Base-by-base conservation (phyloP, 306 rosid species). In the Acacia melanoxylon region DNA sequence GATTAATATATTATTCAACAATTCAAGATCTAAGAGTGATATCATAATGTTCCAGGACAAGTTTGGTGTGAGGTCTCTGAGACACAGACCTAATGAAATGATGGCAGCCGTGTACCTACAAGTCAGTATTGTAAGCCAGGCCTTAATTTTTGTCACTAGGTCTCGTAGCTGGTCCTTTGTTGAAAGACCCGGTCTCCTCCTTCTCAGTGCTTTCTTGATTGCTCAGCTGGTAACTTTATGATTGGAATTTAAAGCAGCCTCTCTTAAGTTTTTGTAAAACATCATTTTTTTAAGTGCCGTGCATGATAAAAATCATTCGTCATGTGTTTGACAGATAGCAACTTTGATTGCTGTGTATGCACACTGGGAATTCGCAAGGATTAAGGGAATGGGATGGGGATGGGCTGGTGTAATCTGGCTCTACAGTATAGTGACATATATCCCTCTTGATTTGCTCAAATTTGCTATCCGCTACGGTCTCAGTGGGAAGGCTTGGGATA, bases 321-420 rank as follows among this genome's bases (percentile, higher is more conserved):
- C 70, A 10, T 78, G 68, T 76, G 49, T 66, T 76, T 79, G 46
- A 27, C 91, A 95, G 99, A 78, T 93, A 3, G 98, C 99, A 70
- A 95, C 99, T 27, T 11, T 92, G 37, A 82, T 95, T 85, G 93
- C 99, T n/a, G 99, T 95, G 33, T 93, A 95, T 87, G 98, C 98
- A 29, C 61, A 86, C 35, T 92, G 97, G 97, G 85, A 37, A 17
- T 95, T 95, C 63, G 98, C 99, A n/a, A 89, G 91, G 68, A 95
- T 93, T 16, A 25, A 91, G 41, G 99, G 98, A 76, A 56, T 74
- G 73, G 99, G 99, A 78, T 95, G 98, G 99, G 97, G 99, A 45
- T 95, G 99, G 99, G 99, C 99, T 63, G 99, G 97, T 79, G 94
- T 92, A 8, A 89, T 95, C 81, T 95, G 99, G 99, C 78, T 95